phyloP scores from a whole-genome alignment of 192 early-diverging fungal genomes.

The Rhizophagus clarus region DNA sequence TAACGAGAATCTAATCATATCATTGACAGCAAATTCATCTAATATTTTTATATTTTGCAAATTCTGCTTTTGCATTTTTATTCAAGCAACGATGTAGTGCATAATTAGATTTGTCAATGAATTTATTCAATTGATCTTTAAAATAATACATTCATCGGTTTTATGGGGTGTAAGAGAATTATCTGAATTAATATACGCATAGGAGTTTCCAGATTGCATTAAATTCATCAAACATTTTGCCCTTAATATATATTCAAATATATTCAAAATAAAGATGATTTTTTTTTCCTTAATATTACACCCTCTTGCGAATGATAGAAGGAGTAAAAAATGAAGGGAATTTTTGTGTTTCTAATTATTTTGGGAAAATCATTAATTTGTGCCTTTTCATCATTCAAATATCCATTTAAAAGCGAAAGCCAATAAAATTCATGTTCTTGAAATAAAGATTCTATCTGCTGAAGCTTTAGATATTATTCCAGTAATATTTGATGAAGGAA shows the following conservation, averaged over 20 bases:
- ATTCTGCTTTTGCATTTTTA: neutral
- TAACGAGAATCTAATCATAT: neutral
- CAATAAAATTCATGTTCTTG: neutral
- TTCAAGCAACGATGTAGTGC: neutral
- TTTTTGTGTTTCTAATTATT: neutral
- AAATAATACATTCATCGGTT: neutral
- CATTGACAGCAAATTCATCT: neutral
- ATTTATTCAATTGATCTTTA: neutral
- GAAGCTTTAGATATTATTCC: neutral
- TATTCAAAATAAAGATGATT: neutral
- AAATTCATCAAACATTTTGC: neutral
- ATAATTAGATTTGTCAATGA: neutral
- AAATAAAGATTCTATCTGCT: neutral
- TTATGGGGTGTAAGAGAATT: neutral
- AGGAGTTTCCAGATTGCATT: neutral
- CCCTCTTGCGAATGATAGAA: neutral
- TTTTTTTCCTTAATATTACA: neutral
- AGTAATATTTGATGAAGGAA: neutral
- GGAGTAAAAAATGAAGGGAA: neutral
- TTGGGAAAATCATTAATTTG: neutral
- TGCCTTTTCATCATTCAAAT: neutral
- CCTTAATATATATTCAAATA: neutral
- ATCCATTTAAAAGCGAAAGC: neutral
- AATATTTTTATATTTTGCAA: neutral
- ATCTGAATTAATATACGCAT: neutral